Base-by-base conservation (phyloP, 106 monocot species). In the Phalaenopsis aphrodite region DNA sequence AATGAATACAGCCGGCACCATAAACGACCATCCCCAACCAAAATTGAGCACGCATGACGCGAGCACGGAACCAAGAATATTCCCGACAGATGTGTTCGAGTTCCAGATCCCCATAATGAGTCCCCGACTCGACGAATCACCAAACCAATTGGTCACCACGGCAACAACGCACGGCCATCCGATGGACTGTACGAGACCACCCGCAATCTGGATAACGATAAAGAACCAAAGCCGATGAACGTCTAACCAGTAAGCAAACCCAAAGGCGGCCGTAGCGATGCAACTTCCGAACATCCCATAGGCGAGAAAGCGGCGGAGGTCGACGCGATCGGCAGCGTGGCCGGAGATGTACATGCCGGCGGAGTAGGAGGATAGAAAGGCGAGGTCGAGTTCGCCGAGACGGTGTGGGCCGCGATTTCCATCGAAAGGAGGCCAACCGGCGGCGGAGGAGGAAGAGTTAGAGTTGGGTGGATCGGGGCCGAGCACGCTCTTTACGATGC, bases 11-110 rank as follows among this genome's bases (percentile, higher is more conserved):
- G 84, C 94, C 7, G 97, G 97, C n/a, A 91, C 1, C 3, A 91
- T 78, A 72, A 94, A 98, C 47, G 97, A 92, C 94, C 94, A 98
- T 1, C 97, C 97, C 97, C 97, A 98, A 12, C 97, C 97, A 42
- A 87, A 91, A 49, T 94, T 89, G n/a, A 94, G 79, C 39, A 94
- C 89, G 3, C 88, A 79, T 3, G 97, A 87, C 1, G 97, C 94
- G 37, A 91, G 57, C 11, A 98, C 87, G 4, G 97, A 98, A 12
- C 97, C 97, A 37, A 92, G 55, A 56, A 98, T 92, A 76, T 98
- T 98, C 46, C 98, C 94, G 5, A 92, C 88, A 0, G 92, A 94
- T 4, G 92, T 94, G 79, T 98, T 81, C n/a, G 98, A 91, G 78
- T 89, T 94, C 98, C 98, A 98, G 19, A 91, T 80, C 72, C 98